Evolutionary conservation across 768 basidiomycete species (phyloP), one percentile per base, ranked within the genome.

Genomic region (Austroboletus festivus): DNA sequence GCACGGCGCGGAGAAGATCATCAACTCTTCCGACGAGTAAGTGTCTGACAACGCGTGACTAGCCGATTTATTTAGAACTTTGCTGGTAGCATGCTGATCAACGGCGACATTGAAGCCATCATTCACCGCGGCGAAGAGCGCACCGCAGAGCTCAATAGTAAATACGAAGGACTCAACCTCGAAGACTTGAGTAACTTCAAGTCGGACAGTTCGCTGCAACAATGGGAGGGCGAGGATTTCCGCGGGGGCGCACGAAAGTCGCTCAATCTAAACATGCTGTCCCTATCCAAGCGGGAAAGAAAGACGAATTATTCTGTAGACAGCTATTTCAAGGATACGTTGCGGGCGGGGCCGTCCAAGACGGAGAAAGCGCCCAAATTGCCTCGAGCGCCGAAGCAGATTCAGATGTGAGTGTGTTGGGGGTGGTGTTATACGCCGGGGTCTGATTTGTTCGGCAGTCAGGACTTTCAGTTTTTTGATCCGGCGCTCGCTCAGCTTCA

Each of bases 171-270:
- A 2, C 78, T 98, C 45, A 93, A 91, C 59, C 61, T 99, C 38
- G 96, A 99, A 62, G 94, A 96, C 59, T 74, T 98, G 28, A 94
- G 88, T 64, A 97, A 91, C 72, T 99, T 98, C 80, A 95, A 96
- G 69, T 85, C 90, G 8, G 93, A 97, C 56, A 86, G 85, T 22
- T 86, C 85, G 20, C 81, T 93, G 26, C 89, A 93, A 55, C 88
- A 90, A 58, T 96, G 93, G 93, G 93, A 97, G 59, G 93, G 93
- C 28, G 91, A 96, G 66, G 92, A 95, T 60, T 97, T 93, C 69
- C 74, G 86, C 22, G 64, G 79, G 16, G 89, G 80, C 16, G 89
- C 87, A 71, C 81, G 83, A 62, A 89, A 89, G 66, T 53, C 71
- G 3, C 74, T 90, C 41, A 84, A 82, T 58, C 75, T 91, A 61